Evolutionary conservation across 805 yeast species (phyloP), one percentile per base, ranked within the genome.

Genomic region (Wickerhamiella lipophila): DNA sequence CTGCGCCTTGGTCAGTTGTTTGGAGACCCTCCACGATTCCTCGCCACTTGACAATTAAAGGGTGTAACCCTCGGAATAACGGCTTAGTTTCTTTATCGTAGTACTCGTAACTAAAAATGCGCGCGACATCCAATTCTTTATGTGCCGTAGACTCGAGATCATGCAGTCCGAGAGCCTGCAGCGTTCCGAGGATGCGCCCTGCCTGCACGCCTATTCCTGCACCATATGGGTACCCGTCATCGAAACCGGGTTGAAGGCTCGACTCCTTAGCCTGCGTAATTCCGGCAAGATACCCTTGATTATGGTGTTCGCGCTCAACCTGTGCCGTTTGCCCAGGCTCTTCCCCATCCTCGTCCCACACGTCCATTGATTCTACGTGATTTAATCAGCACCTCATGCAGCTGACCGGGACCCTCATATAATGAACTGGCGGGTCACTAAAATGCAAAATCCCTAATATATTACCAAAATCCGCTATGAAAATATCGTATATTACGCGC

Each of bases 281-380:
- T 0, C 96, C 97, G 52, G 82, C 95, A 3, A 85, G 64, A 56
- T 84, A 88, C 0, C 96, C 97, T 53, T 81, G 81, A 54, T 83
- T 83, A 7, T 70, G 70, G 60, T 88, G 96, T 8, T 70, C 72
- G 26, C 88, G 67, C 22, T 56, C 55, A 1, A 68, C 55, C 11
- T 53, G 51, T 2, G 44, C 54, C 19, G 52, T 47, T 34, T 56
- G 56, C 18, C 52, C 50, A 15, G 60, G 60, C 45, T 51, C 60
- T 1, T 38, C 49, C 11, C 50, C 56, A 36, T 49, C 51, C 25
- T 45, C 48, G n/a, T 47, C 58, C 60, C 59, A 56, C 12, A 58
- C 50, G 30, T 57, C 60, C 47, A 42, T 49, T 15, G 4, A 32
- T 15, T 23, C 8, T 9, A 32, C 15, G 38, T 32, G 46, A 22